These are phyloP conservation scores for Pichia scutulata DNA, from an alignment of 805 yeast species.

Conservation along the genomic window DNA sequence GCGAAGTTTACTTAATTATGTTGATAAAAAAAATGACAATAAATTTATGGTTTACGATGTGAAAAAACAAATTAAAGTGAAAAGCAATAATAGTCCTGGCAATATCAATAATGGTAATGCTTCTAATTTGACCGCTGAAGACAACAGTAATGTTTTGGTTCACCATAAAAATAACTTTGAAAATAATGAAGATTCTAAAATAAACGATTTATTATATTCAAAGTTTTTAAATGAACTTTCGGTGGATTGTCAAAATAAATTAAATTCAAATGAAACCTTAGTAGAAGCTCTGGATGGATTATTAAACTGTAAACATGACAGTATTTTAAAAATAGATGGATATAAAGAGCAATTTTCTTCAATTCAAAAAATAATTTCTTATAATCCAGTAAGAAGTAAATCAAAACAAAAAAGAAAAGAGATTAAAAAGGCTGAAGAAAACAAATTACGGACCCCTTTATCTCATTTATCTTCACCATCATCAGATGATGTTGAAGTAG, in stretches of 20 bases:
- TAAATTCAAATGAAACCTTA: background rate
- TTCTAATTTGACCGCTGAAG: too few relatives aligned
- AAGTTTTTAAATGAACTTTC: too few relatives aligned
- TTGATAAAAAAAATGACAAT: slow-evolving; percentile 19
- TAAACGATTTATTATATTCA: background rate
- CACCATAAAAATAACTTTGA: background rate
- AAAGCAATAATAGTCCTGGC: background rate
- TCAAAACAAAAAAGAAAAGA: background rate
- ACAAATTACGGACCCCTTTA: too few relatives aligned
- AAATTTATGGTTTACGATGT: slow-evolving; percentile 17
- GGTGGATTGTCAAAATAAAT: too few relatives aligned
- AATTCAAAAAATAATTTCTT: slow-evolving; percentile 1
- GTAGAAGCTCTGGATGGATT: slow-evolving; percentile 6
- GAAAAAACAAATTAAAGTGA: background rate
- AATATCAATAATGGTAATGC: too few relatives aligned
- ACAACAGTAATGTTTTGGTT: background rate
- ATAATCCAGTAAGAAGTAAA: background rate
- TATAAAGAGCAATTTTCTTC: slow-evolving; percentile 8
- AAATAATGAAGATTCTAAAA: background rate
- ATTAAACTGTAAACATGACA: slow-evolving; percentile 5
- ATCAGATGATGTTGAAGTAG: background rate
- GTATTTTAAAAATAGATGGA: slow-evolving; percentile 7
- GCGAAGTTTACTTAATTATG: slow-evolving; percentile 18
- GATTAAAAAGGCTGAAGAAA: background rate
- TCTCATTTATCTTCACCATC: background rate